phyloP scores from a whole-genome alignment of 306 rosid species.

The Sicyos baderoa region DNA sequence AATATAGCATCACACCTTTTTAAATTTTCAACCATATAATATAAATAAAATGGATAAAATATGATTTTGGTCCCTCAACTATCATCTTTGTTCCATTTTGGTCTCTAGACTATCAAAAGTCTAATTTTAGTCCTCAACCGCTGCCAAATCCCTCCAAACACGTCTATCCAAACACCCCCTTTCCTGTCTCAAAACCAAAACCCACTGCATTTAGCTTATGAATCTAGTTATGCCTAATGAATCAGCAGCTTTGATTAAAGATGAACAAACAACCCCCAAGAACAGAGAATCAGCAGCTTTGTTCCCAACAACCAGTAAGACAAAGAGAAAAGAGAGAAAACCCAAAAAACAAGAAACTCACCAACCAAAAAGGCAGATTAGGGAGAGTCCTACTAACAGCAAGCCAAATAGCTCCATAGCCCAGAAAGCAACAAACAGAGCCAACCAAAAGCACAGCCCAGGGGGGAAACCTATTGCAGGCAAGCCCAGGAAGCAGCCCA shows the following conservation, averaged over 20 bases:
- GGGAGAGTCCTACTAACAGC: constrained; percentile 40
- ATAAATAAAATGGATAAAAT: too few relatives aligned
- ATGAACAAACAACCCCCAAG: not conserved
- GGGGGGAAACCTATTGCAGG: constrained; percentile 74
- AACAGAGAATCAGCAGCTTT: too few relatives aligned
- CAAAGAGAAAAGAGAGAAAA: not conserved
- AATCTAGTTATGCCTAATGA: not conserved
- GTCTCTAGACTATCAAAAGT: too few relatives aligned
- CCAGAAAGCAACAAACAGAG: constrained; percentile 45
- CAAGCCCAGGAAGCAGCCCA: constrained; percentile 59
- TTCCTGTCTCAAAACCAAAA: not conserved
- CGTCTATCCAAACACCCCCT: too few relatives aligned
- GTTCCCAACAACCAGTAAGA: not conserved
- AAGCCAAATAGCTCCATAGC: constrained; percentile 74
- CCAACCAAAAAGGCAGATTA: constrained; percentile 50
- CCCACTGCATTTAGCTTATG: not conserved
- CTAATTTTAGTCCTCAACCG: too few relatives aligned
- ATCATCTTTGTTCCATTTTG: too few relatives aligned
- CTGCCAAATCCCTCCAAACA: too few relatives aligned
- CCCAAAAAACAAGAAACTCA: constrained; percentile 17
- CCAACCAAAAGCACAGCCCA: constrained; percentile 72
- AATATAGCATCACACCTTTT: too few relatives aligned
- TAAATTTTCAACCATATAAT: too few relatives aligned
- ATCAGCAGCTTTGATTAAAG: not conserved
- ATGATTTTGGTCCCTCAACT: too few relatives aligned